Base-by-base conservation (phyloP, 2,329 filamentous ascomycete genomes). In the Cladosporium phlei region DNA sequence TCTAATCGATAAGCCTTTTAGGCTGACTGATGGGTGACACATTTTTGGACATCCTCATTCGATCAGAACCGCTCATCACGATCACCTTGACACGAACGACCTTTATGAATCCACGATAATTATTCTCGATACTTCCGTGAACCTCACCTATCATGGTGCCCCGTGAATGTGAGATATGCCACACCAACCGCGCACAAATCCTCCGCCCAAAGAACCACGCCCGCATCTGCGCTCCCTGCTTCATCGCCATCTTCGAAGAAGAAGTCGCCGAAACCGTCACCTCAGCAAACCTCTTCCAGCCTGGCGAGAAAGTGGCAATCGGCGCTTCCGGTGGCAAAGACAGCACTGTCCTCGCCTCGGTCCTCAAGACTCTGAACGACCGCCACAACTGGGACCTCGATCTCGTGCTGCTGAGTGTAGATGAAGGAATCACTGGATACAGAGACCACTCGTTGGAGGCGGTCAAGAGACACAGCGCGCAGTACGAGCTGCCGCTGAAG, bases 281-380 rank as follows among this genome's bases (percentile, higher is more conserved):
- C 20, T 80, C 84, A 2, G 88, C 86, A 14, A 71, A 76, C n/a
- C 78, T 98, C 12, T 98, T 98, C 68, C 73, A 75, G 34, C 82
- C 77, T 2, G 91, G 91, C 49, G 93, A 98, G 65, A 81, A 79
- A 51, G 79, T 98, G 29, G 94, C 93, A 6, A 96, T 98, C 60
- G 94, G 93, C 33, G 93, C 94, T 38, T 96, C 90, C 1, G 93
- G 93, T 46, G 93, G 93, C 58, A 98, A 98, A 69, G 93, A 98
- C 67, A 96, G 89, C 43, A 98, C 93, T 0, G 93, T 98, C 0
- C 76, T 98, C 9, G 93, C 93, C 4, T 94, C 89, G 0, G 90
- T 98, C 0, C 76, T 98, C 43, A 96, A 96, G 66, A 95, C 89
- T 0, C 74, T 98, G 3, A 97, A 98, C 59, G 88, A 95, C 64